Evolutionary conservation across 2,329 filamentous ascomycete species (phyloP).

Genomic region (Pseudomassariella vexata): DNA sequence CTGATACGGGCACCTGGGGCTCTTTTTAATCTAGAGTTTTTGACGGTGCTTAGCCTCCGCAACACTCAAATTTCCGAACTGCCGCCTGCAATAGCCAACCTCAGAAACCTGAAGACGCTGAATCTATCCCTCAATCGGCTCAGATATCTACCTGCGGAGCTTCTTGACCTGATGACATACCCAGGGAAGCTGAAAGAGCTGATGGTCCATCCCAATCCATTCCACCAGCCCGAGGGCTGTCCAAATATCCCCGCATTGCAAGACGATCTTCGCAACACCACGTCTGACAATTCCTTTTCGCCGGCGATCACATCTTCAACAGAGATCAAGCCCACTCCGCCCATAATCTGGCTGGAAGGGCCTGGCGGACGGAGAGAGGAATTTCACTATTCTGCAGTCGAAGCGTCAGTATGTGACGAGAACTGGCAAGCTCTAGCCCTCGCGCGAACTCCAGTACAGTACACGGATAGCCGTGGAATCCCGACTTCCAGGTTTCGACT

Average conservation of each 20-base stretch:
- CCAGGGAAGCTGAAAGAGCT: conserved; percentile 43
- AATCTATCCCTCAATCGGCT: conserved; percentile 63
- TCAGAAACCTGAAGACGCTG: conserved; percentile 54
- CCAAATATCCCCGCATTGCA: conserved; percentile 7
- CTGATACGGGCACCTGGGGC: conserved; percentile 51
- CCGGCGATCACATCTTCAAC: conserved; percentile 3
- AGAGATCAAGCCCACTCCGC: background rate
- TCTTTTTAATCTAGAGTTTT: conserved; percentile 54
- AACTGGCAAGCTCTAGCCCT: conserved; percentile 15
- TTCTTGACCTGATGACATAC: conserved; percentile 49
- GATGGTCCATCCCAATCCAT: conserved; percentile 58
- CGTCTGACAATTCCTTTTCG: conserved; percentile 6
- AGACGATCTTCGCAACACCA: conserved; percentile 5
- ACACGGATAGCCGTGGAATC: conserved; percentile 21
- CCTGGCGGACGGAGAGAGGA: conserved; percentile 1
- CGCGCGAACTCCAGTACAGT: conserved; percentile 24
- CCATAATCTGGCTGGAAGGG: conserved; percentile 12
- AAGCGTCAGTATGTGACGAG: conserved; percentile 1
- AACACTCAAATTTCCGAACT: conserved; percentile 57
- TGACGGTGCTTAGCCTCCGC: conserved; percentile 62
- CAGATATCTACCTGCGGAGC: conserved; percentile 54
- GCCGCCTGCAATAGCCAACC: conserved; percentile 51
- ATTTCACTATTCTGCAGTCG: background rate
- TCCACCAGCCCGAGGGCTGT: conserved; percentile 35
- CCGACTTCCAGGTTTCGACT: conserved; percentile 20